Base-by-base conservation (phyloP, 1,139 yeast species). In the Candida anutae region DNA sequence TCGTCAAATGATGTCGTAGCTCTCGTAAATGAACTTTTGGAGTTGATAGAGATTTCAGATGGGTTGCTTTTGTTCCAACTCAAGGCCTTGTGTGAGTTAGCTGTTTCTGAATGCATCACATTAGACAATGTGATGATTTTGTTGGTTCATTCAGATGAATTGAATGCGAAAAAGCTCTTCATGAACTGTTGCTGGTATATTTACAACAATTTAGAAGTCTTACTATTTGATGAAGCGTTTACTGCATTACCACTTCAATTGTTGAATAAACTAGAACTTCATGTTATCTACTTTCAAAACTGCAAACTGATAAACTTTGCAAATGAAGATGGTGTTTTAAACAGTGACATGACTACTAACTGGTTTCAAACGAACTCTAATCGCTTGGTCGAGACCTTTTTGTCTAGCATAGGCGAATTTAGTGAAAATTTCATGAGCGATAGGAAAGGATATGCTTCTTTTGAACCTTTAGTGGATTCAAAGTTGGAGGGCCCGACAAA, bases 131-230 rank as follows among this genome's bases (percentile, higher is more conserved):
- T 78, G 1, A 55, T 75, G 21, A 39, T 65, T 3, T 46, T 85
- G 11, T 46, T 82, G 17, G 56, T 64, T 6, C 77, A 77, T 43
- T 68, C 93, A 0, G 66, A 65, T 23, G 43, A 54, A 21, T 57
- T 69, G 30, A 53, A 65, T 10, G 82, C 85, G 2, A 47, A 54
- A 6, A 74, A 77, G 39, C 48, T 87, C 18, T 63, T 74, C 34
- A 59, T 65, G 29, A 68, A 71, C 30, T 74, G 94, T 43, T 57
- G 79, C 22, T 77, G 84, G 76, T 82, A 70, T 38, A 62, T 84
- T 11, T 75, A 70, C 39, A 68, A 72, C 38, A 84, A 85, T 44
- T 52, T 83, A 35, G 87, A 78, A 22, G 49, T 74, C 4, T 48
- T 83, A 15, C 55, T 85, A 25, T 69, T 75, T 34, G 83, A 80